Percentiles rank a stretch among this genome's conserved stretches.
These are phyloP conservation scores for Lizonia empirigonia DNA, from an alignment of 2,329 filamentous ascomycete genomes.

Conservation along the genomic window DNA sequence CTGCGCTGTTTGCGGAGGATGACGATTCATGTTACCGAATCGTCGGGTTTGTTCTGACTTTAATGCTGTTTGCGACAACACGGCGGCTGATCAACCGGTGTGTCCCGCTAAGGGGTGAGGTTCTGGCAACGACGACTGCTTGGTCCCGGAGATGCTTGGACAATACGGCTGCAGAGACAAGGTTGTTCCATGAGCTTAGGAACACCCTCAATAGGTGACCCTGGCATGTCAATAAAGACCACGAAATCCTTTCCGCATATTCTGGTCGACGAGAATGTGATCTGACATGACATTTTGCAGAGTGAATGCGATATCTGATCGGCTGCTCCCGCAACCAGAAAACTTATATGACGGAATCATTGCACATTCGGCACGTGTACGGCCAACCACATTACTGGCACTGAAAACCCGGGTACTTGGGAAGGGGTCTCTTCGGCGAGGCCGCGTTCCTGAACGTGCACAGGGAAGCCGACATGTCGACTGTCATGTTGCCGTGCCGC, in stretches of 20 bases:
- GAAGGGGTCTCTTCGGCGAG: conserved; percentile 30
- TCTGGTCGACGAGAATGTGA: neutral
- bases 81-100: conserved; percentile 20
- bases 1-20: conserved; percentile 1
- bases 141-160: conserved; percentile 12
- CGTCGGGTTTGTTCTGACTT: conserved; percentile 22
- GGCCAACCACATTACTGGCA: conserved; percentile 30
- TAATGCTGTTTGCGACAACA: conserved; percentile 26
- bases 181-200: conserved; percentile 11
- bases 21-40: conserved; percentile 16
- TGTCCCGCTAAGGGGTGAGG: conserved; percentile 10
- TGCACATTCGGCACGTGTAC: conserved; percentile 21
- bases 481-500: conserved; percentile 5
- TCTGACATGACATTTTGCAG: neutral
- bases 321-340: conserved; percentile 37
- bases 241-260: neutral
- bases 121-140: conserved; percentile 15
- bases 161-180: conserved; percentile 2
- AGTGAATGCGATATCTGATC: conserved; percentile 18
- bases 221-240: conserved; percentile 2
- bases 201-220: neutral
- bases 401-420: conserved; percentile 33
- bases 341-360: conserved; percentile 28
- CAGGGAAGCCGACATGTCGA: conserved; percentile 18
- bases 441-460: conserved; percentile 37